Conservation (phyloP, 2,329 filamentous ascomycete genomes). For the Nemania sp. region DNA sequence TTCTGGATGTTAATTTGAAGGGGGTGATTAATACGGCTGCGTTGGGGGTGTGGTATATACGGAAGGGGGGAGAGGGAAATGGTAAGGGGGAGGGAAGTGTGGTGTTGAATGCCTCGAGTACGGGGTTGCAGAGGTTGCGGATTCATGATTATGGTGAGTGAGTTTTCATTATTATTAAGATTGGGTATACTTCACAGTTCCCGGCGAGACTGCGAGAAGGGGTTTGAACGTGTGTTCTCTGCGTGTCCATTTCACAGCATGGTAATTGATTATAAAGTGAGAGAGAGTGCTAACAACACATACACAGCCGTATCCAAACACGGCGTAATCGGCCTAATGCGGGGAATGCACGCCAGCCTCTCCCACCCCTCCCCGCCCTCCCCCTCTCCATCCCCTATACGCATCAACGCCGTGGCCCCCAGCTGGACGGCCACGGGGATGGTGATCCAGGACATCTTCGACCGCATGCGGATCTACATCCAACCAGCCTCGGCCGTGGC, state of each 20-base stretch:
- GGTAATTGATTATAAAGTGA: too few species aligned
- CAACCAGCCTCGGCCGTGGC: constrained; percentile 54
- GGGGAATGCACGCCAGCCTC: constrained; percentile 48
- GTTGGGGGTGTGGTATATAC: constrained; percentile 54
- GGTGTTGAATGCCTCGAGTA: constrained; percentile 56
- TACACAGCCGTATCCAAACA: constrained; percentile 54
- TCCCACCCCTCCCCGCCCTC: constrained; percentile 44
- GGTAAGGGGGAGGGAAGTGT: constrained; percentile 56
- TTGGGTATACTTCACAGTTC: too few species aligned
- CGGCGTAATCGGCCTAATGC: constrained; percentile 56
- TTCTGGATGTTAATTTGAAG: constrained; percentile 55
- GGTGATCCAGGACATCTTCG: constrained; percentile 38
- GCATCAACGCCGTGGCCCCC: constrained; percentile 59
- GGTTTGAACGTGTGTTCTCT: too few species aligned
- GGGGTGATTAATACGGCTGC: constrained; percentile 54
- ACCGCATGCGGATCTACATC: constrained; percentile 43
- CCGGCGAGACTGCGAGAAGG: too few species aligned
- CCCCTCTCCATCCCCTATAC: constrained; percentile 52
- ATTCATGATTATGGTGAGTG: constrained; percentile 53
- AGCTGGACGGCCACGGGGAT: constrained; percentile 54
- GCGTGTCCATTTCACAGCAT: too few species aligned
- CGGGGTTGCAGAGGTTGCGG: constrained; percentile 54
- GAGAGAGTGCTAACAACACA: constrained; percentile 6
- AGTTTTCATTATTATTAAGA: too few species aligned
- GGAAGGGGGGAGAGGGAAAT: constrained; percentile 53